Conservation (phyloP, 1,284 basidiomycete species). For the Gomphus bonarii region DNA sequence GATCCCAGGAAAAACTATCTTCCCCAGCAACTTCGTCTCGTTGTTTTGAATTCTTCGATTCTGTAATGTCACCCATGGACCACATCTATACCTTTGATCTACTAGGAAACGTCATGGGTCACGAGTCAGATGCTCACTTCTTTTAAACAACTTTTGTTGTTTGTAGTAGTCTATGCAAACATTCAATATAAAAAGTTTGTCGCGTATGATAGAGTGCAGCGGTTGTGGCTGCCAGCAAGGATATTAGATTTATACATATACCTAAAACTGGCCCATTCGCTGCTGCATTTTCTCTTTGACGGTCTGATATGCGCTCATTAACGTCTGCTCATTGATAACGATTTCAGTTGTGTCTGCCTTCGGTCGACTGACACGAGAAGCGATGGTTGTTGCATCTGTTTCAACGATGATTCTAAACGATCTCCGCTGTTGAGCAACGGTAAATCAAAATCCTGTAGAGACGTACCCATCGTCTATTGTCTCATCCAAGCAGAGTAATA, state of each 20-base stretch:
- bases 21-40: conserved; percentile 89
- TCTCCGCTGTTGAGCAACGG: not conserved
- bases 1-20: conserved; percentile 70
- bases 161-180: not conserved
- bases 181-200: not conserved
- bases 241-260: conserved; percentile 2
- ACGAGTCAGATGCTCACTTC: not conserved
- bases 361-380: conserved; percentile 88
- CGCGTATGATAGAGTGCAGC: not conserved
- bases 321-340: conserved; percentile 97
- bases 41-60: conserved; percentile 35
- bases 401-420: conserved; percentile 84
- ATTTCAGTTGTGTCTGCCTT: conserved; percentile 92
- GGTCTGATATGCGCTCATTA: conserved; percentile 86
- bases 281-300: conserved; percentile 74
- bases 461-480: conserved; percentile 95
- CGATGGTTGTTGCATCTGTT: conserved; percentile 92
- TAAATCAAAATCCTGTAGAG: not conserved
- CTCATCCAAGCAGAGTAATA: conserved; percentile 91
- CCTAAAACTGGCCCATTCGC: conserved; percentile 44
- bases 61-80: not conserved
- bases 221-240: not conserved
- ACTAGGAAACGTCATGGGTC: not conserved
- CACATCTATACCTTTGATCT: conserved; percentile 1
- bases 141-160: not conserved